A percentile compares a stretch with the other conserved stretches of the same genome.
These are phyloP conservation scores for Pleomassaria siparia DNA, from an alignment of 2,329 filamentous ascomycete genomes.

Conservation along the genomic window DNA sequence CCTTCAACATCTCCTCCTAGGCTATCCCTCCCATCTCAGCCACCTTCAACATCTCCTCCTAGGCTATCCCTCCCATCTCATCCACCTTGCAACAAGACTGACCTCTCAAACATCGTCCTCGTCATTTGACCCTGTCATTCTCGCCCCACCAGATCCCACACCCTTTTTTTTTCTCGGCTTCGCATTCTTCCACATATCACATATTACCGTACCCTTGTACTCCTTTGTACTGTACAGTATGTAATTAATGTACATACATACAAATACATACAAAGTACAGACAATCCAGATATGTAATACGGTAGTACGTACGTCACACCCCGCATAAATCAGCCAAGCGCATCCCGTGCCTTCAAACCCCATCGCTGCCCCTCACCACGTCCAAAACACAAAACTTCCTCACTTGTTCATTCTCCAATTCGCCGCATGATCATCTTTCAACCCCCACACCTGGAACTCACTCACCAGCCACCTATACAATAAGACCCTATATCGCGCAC, in stretches of 20 bases:
- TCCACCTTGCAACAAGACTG: not conserved
- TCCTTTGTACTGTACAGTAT: too few species aligned
- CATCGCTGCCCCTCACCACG: not conserved
- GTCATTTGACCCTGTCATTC: not conserved
- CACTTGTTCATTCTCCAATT: not conserved
- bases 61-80: not conserved
- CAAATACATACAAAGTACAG: too few species aligned
- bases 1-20: not conserved
- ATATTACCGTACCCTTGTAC: too few species aligned
- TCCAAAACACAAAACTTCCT: slow-evolving; percentile 2
- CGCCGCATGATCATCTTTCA: not conserved
- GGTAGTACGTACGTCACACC: not conserved
- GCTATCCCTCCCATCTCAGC: not conserved
- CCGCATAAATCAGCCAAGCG: slow-evolving; percentile 3
- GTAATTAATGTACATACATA: too few species aligned
- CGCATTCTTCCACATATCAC: not conserved
- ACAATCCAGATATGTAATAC: too few species aligned
- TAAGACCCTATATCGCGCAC: slow-evolving; percentile 3
- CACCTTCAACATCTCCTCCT: not conserved
- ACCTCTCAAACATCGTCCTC: not conserved
- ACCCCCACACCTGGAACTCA: not conserved
- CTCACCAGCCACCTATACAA: not conserved
- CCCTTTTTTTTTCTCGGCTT: not conserved
- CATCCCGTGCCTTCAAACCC: not conserved
- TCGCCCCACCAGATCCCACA: not conserved